Percentiles rank a stretch among this genome's conserved stretches.
Conservation (phyloP, 129 eudicot species). For the Scalesia atractyloides region DNA sequence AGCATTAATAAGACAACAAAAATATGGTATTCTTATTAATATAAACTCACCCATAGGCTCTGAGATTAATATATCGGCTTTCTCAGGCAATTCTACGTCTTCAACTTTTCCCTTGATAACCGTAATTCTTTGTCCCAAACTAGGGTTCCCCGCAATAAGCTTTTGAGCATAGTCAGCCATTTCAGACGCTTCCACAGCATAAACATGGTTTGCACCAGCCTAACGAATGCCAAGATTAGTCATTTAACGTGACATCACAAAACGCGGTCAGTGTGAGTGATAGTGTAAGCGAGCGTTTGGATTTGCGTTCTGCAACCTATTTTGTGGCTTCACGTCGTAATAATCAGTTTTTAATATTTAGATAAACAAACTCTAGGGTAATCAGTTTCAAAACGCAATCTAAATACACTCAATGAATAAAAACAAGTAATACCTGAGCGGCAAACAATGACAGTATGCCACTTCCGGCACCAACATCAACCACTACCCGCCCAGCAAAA, state of each 20-base stretch:
- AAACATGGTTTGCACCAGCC: conserved; percentile 99
- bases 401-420: background rate
- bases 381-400: conserved; percentile 9
- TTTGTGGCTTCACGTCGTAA: background rate
- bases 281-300: background rate
- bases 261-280: background rate
- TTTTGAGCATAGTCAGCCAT: conserved; percentile 95
- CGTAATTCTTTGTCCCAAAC: conserved; percentile 77
- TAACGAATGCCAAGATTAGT: conserved; percentile 22
- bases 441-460: conserved; percentile 98
- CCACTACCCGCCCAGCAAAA: conserved; percentile 86
- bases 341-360: background rate
- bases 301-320: background rate
- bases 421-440: conserved; percentile 69
- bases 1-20: background rate
- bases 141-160: conserved; percentile 94
- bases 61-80: conserved; percentile 94
- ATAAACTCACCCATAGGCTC: conserved; percentile 93
- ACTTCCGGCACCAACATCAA: conserved; percentile 99
- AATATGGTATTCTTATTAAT: background rate
- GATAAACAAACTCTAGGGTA: background rate
- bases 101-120: conserved; percentile 96
- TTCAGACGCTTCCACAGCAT: conserved; percentile 99
- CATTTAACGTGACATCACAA: conserved; percentile 12
- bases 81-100: conserved; percentile 92